These are phyloP conservation scores for Termitomyces sp. DNA, from an alignment of 768 basidiomycete species.

Conservation along the genomic window DNA sequence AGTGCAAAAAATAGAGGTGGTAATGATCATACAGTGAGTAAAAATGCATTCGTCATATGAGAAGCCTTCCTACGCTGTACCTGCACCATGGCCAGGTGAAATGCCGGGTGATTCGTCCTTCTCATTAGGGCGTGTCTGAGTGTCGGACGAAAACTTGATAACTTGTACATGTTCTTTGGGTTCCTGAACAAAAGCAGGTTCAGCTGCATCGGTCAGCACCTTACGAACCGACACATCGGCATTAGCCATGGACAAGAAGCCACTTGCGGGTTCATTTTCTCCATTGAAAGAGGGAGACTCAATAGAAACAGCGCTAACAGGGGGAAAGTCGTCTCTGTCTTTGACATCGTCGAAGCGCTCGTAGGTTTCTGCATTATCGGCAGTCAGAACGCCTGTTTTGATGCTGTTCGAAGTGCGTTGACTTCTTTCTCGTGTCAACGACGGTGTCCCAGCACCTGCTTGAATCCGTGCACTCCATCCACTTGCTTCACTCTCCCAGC, in stretches of 20 bases:
- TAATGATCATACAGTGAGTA: constrained; percentile 1
- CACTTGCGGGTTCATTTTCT: not conserved
- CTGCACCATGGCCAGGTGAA: constrained; percentile 1
- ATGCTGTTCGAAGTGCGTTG: constrained; percentile 61
- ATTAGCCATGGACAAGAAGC: not conserved
- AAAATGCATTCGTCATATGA: not conserved
- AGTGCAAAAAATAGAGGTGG: not conserved
- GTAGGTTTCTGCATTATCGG: constrained; percentile 40
- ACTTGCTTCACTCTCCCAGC: constrained; percentile 90
- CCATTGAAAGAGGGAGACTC: constrained; percentile 9
- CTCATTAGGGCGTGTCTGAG: not conserved
- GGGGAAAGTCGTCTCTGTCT: constrained; percentile 20
- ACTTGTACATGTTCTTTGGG: constrained; percentile 5
- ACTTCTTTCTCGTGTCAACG: constrained; percentile 52
- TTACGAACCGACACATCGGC: constrained; percentile 10
- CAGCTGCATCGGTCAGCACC: constrained; percentile 15
- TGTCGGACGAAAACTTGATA: constrained; percentile 3
- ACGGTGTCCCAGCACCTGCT: constrained; percentile 43
- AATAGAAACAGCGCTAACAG: constrained; percentile 6
- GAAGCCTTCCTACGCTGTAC: not conserved
- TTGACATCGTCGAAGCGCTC: constrained; percentile 26
- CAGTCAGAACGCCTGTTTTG: constrained; percentile 55
- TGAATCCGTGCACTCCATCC: constrained; percentile 81
- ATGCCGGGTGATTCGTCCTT: not conserved
- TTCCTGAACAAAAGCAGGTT: constrained; percentile 1